Percentiles rank a stretch among this genome's conserved stretches.
Evolutionary conservation across 805 yeast genomes (phyloP).

Genomic region (Candida chilensis): DNA sequence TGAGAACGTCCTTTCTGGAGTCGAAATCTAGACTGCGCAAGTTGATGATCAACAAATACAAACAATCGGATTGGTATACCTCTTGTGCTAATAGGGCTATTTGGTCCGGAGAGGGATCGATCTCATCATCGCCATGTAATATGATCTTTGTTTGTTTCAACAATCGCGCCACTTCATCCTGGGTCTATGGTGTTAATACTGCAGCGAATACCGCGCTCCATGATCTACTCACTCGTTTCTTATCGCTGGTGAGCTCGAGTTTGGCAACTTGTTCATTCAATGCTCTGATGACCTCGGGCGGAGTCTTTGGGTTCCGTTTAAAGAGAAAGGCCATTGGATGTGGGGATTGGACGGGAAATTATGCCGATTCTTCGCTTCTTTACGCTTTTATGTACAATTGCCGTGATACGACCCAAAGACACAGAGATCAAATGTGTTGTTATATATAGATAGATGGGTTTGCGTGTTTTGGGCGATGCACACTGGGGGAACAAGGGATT

Average conservation of each 20-base stretch:
- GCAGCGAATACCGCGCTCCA: too few species aligned
- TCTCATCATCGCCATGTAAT: conserved; percentile 61
- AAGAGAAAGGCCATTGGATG: conserved; percentile 75
- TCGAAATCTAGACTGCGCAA: conserved; percentile 77
- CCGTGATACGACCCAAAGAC: too few species aligned
- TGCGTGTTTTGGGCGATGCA: too few species aligned
- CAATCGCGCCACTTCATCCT: conserved; percentile 67
- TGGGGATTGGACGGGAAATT: too few species aligned
- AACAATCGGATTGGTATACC: conserved; percentile 61
- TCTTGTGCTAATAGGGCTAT: conserved; percentile 74
- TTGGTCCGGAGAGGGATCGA: conserved; percentile 61
- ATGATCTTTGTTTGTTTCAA: conserved; percentile 56
- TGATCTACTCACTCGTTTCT: conserved; percentile 21
- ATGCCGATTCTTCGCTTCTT: too few species aligned
- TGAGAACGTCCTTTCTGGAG: conserved; percentile 73
- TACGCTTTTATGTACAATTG: too few species aligned
- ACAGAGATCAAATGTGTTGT: too few species aligned
- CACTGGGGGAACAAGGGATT: too few species aligned
- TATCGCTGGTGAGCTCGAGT: conserved; percentile 37
- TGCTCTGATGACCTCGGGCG: conserved; percentile 71
- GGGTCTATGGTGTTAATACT: conserved; percentile 30
- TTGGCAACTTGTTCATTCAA: conserved; percentile 66
- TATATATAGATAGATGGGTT: too few species aligned
- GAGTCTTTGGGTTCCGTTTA: conserved; percentile 85
- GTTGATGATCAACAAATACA: conserved; percentile 50